Conservation (phyloP, 352 stramenopile genomes). For the Thalassiosira sp. region DNA sequence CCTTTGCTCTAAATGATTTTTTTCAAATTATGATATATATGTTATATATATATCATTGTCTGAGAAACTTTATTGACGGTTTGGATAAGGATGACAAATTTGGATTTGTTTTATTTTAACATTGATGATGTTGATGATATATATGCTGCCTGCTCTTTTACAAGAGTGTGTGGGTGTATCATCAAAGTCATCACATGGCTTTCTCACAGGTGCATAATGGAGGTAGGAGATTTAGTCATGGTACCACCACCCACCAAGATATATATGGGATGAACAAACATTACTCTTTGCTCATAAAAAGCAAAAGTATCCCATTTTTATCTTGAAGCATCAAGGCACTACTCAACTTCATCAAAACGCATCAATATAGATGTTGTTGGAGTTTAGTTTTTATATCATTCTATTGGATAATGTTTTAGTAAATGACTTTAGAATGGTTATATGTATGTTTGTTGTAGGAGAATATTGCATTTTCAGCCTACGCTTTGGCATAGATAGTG, state of each 20-base stretch:
- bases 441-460: no score
- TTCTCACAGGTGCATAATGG: no score
- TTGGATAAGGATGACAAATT: no score
- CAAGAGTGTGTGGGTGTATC: no score
- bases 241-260: neutral
- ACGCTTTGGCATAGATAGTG: no score
- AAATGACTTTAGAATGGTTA: neutral
- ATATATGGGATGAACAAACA: neutral
- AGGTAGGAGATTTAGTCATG: neutral
- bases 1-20: constrained; percentile 59
- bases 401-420: neutral
- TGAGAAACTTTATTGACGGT: no score
- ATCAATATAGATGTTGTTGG: neutral
- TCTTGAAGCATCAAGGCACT: neutral
- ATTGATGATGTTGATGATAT: no score
- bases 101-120: no score
- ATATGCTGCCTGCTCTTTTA: no score
- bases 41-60: no score
- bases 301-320: neutral
- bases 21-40: neutral
- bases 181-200: no score
- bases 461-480: no score
- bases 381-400: neutral
- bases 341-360: neutral
- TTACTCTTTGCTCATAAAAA: neutral